Conservation (phyloP, 2,329 filamentous ascomycete genomes). For the Thelonectria blattea region DNA sequence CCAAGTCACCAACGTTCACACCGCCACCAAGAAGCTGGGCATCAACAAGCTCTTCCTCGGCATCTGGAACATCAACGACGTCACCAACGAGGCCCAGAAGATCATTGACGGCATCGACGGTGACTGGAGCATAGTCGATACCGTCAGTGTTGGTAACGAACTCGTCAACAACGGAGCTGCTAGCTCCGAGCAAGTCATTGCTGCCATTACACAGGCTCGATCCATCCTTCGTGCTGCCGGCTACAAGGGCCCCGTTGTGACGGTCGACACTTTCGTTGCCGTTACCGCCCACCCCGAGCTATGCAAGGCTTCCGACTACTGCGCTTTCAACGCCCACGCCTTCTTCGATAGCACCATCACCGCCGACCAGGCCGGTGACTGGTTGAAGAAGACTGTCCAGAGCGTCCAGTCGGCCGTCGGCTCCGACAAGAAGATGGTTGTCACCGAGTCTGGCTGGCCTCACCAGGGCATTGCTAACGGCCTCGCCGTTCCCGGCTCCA, state of each 20-base stretch:
- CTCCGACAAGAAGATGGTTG: conserved; percentile 65
- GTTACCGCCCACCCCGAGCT: conserved; percentile 70
- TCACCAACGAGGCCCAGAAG: conserved; percentile 62
- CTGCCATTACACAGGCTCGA: conserved; percentile 64
- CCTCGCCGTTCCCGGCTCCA: conserved; percentile 69
- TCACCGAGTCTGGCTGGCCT: conserved; percentile 89
- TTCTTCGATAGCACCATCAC: conserved; percentile 75
- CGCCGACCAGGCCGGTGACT: conserved; percentile 68
- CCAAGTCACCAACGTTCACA: conserved; percentile 68
- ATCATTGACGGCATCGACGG: conserved; percentile 65
- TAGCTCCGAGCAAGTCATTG: conserved; percentile 59
- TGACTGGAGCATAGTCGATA: conserved; percentile 73
- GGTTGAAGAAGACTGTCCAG: conserved; percentile 64
- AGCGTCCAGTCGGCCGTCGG: conserved; percentile 49
- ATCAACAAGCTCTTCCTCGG: conserved; percentile 79
- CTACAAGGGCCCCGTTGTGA: conserved; percentile 76
- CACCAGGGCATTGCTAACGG: conserved; percentile 70
- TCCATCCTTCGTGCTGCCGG: conserved; percentile 64
- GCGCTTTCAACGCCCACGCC: conserved; percentile 80
- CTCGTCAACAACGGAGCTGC: conserved; percentile 69
- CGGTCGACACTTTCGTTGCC: conserved; percentile 79
- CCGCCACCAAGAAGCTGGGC: conserved; percentile 66
- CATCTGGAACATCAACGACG: conserved; percentile 67
- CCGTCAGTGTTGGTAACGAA: conserved; percentile 82
- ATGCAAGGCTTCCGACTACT: conserved; percentile 77